Conservation (phyloP, 2,329 filamentous ascomycete species). For the Botrytis aclada region DNA sequence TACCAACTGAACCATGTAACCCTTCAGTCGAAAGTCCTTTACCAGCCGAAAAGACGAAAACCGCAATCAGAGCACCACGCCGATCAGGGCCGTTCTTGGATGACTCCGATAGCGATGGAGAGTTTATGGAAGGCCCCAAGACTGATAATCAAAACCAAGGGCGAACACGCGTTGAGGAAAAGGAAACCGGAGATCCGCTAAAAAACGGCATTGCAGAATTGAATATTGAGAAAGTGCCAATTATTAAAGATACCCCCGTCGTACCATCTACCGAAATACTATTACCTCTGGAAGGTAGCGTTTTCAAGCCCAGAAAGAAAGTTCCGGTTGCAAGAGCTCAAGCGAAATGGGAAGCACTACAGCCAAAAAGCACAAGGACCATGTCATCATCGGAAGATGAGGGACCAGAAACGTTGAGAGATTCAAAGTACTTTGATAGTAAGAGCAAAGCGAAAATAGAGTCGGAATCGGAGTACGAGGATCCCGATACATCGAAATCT, state of each 20-base stretch:
- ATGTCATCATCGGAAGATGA: not conserved
- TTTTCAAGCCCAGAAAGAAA: slow-evolving; percentile 23
- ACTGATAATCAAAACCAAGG: not conserved
- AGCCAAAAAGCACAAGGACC: slow-evolving; percentile 23
- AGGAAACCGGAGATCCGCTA: slow-evolving; percentile 17
- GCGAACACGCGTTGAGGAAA: not conserved
- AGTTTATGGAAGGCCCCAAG: slow-evolving; percentile 26
- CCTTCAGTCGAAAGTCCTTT: not conserved
- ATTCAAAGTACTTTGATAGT: slow-evolving; percentile 20
- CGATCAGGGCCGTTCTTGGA: slow-evolving; percentile 64
- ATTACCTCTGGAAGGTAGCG: not conserved
- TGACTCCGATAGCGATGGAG: slow-evolving; percentile 60
- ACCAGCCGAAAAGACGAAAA: not conserved
- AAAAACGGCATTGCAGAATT: slow-evolving; percentile 22
- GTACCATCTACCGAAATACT: slow-evolving; percentile 21
- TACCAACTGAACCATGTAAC: slow-evolving; percentile 5
- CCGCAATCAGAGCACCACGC: slow-evolving; percentile 27
- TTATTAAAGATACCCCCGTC: slow-evolving; percentile 25
- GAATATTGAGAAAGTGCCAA: slow-evolving; percentile 15
- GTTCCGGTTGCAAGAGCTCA: slow-evolving; percentile 31
- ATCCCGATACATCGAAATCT: not conserved
- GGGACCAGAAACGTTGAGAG: not conserved
- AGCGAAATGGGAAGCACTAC: slow-evolving; percentile 35
- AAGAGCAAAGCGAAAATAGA: slow-evolving; percentile 22
- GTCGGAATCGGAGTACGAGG: slow-evolving; percentile 9